A percentile compares a stretch with the other conserved stretches of the same genome.
phyloP scores from a whole-genome alignment of 2,329 filamentous ascomycete species.

The Zymoseptoria brevis region DNA sequence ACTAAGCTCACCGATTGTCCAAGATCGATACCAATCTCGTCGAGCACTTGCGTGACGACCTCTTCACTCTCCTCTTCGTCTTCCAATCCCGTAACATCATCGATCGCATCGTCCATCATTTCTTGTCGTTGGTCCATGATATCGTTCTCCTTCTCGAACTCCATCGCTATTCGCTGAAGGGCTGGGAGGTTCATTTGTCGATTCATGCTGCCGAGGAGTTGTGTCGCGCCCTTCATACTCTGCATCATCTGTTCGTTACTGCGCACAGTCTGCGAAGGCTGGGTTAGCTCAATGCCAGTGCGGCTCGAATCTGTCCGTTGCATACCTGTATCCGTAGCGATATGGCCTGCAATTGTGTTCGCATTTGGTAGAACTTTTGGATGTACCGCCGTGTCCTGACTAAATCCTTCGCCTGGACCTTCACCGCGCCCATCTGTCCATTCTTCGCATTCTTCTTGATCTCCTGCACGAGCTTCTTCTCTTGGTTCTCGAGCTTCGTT shows the following conservation, averaged over 20 bases:
- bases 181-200: slow-evolving; percentile 94
- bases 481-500: slow-evolving; percentile 93
- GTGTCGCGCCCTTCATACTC: slow-evolving; percentile 96
- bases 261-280: slow-evolving; percentile 65
- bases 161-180: slow-evolving; percentile 93
- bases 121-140: slow-evolving; percentile 99
- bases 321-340: slow-evolving; percentile 83
- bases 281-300: not conserved
- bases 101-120: slow-evolving; percentile 99
- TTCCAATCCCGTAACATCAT: slow-evolving; percentile 85
- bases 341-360: slow-evolving; percentile 92
- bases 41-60: slow-evolving; percentile 89
- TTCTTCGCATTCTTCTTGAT: slow-evolving; percentile 99
- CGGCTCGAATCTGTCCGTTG: too few species aligned
- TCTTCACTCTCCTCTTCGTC: slow-evolving; percentile 96
- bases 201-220: slow-evolving; percentile 93
- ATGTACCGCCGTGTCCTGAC: slow-evolving; percentile 92
- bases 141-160: slow-evolving; percentile 97
- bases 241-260: slow-evolving; percentile 99
- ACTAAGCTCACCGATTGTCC: slow-evolving; percentile 67
- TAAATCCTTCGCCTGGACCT: slow-evolving; percentile 96
- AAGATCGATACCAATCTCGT: slow-evolving; percentile 93
- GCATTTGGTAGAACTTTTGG: slow-evolving; percentile 98
- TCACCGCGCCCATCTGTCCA: slow-evolving; percentile 95
- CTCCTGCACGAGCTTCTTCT: slow-evolving; percentile 91